Evolutionary conservation across 2,329 filamentous ascomycete species (phyloP).

Genomic region (Lasiodiplodia hormozganensis): DNA sequence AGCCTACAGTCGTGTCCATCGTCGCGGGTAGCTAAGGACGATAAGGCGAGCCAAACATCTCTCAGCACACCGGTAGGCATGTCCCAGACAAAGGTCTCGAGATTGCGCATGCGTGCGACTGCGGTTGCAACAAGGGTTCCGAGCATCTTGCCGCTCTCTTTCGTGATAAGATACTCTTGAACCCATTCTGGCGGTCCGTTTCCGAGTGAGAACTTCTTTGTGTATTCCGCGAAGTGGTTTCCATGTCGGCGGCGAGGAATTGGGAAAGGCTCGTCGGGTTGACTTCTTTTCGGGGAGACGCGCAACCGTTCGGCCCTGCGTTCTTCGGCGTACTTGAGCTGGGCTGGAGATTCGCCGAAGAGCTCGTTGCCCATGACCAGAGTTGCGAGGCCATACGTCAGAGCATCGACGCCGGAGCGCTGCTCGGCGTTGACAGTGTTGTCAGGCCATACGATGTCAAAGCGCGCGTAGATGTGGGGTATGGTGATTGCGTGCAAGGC

Average conservation of each 20-base stretch:
- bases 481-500: constrained; percentile 77
- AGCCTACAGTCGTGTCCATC: constrained; percentile 69
- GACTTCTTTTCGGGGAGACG: not conserved
- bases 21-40: constrained; percentile 69
- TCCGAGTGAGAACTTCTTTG: constrained; percentile 82
- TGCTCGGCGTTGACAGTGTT: constrained; percentile 68
- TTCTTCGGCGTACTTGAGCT: constrained; percentile 34
- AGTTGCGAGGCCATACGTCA: constrained; percentile 82
- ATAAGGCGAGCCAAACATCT: constrained; percentile 81
- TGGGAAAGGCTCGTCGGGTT: constrained; percentile 40
- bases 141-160: constrained; percentile 88
- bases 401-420: constrained; percentile 77
- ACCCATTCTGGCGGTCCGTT: constrained; percentile 82
- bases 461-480: constrained; percentile 81
- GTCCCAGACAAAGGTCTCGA: constrained; percentile 86
- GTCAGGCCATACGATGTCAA: constrained; percentile 90
- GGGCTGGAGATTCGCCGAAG: constrained; percentile 59
- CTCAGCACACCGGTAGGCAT: constrained; percentile 85
- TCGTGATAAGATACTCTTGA: constrained; percentile 79
- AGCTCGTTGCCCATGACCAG: constrained; percentile 75
- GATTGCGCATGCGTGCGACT: constrained; percentile 79
- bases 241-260: constrained; percentile 60
- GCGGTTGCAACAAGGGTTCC: constrained; percentile 80
- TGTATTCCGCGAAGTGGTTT: constrained; percentile 80
- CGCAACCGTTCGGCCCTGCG: constrained; percentile 20